Conservation (phyloP, 2,329 filamentous ascomycete genomes). For the Penicillium sp. region DNA sequence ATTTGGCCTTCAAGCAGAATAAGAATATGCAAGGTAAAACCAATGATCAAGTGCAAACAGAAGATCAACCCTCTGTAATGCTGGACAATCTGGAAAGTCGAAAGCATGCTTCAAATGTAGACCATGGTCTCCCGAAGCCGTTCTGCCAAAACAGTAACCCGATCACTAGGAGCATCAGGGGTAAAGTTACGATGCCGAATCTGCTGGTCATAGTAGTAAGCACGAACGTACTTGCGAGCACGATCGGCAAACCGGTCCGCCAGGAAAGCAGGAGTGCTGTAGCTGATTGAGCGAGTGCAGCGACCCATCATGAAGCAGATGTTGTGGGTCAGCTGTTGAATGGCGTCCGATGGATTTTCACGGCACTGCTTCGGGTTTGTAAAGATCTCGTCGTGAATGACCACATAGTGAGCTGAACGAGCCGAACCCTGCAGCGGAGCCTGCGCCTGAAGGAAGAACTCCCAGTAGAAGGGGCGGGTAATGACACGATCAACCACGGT, state of each 20-base stretch:
- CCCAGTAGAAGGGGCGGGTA: constrained; percentile 73
- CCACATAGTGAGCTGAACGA: constrained; percentile 79
- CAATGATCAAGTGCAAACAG: not conserved
- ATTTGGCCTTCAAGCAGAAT: not conserved
- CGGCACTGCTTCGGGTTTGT: not conserved
- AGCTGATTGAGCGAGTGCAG: constrained; percentile 33
- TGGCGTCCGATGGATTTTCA: constrained; percentile 20
- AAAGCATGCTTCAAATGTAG: constrained; percentile 22
- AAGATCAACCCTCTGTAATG: not conserved
- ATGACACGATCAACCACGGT: constrained; percentile 84
- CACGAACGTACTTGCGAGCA: constrained; percentile 27
- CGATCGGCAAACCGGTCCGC: constrained; percentile 34
- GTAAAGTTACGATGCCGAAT: not conserved
- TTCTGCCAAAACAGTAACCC: not conserved
- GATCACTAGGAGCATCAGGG: not conserved
- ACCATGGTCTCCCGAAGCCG: constrained; percentile 20
- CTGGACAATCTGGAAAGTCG: not conserved
- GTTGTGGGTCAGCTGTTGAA: constrained; percentile 30
- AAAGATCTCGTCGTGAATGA: constrained; percentile 72
- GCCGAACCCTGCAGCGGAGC: constrained; percentile 80
- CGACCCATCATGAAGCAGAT: constrained; percentile 38
- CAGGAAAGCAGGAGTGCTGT: constrained; percentile 34
- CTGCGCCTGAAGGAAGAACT: constrained; percentile 85
- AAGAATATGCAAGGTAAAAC: not conserved
- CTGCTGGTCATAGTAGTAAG: constrained; percentile 15